Base-by-base conservation (phyloP, 1,284 basidiomycete species). In the Xanthoconium separans region DNA sequence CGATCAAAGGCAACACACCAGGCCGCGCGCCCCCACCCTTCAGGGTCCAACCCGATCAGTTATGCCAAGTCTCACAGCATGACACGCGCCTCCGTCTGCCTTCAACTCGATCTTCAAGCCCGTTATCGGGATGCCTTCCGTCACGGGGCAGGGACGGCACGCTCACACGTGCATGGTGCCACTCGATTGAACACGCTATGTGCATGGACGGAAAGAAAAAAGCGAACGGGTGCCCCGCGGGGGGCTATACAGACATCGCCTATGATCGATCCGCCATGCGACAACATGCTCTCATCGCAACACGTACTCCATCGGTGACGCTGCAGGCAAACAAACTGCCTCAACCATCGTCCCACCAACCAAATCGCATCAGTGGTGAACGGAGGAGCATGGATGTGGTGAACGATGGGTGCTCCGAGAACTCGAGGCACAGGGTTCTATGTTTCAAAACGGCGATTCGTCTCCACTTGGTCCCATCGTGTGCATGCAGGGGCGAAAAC, bases 211-310 rank as follows among this genome's bases (percentile, higher is more conserved):
- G 9, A n/a, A 24, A 44, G 44, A 22, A 39, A 45, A 6, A 40
- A 18, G 44, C 11, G 7, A 40, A 44, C 43, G 24, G 16, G 33
- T 22, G 18, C 29, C 29, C 33, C 44, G 33, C 20, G 20, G 7
- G 5, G 34, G 51, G 51, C 51, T 50, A 24, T 53, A 37, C 51
- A 42, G 11, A 34, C 51, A 53, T 50, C 34, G 51, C 41, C 51
- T 12, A 16, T 11, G 40, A 50, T 50, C 51, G 24, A 43, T 49
- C 31, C 39, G 13, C 42, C 42, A 37, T 29, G 16, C 30, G 20
- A 18, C 36, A 29, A 18, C 36, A 37, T 37, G 36, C 10, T 9
- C 15, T 2, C 18, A 4, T 20, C 27, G 27, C 27, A 27, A 27
- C 27, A 27, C 27, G 27, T 27, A 27, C 27, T 27, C 27, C 27